Percentiles rank a stretch among this genome's conserved stretches.
phyloP scores from a whole-genome alignment of 1,284 basidiomycete species.

The Marasmius sp. region DNA sequence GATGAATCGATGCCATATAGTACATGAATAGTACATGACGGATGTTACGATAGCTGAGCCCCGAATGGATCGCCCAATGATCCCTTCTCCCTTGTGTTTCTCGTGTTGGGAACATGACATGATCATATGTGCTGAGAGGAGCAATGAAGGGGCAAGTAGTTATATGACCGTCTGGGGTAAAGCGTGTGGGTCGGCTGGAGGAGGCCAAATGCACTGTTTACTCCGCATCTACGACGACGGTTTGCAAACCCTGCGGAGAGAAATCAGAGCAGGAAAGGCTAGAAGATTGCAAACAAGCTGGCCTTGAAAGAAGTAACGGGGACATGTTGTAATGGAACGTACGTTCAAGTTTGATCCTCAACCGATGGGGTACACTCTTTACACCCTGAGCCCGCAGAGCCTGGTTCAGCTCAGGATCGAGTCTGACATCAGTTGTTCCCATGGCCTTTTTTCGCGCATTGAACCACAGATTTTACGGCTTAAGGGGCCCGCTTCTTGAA shows the following conservation, averaged over 20 bases:
- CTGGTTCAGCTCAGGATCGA: conserved; percentile 94
- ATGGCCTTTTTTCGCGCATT: conserved; percentile 91
- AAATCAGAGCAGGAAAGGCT: background rate
- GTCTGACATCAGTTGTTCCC: conserved; percentile 89
- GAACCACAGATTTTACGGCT: conserved; percentile 89
- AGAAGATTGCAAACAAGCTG: conserved; percentile 20
- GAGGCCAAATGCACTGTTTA: conserved; percentile 29
- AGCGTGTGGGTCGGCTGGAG: background rate
- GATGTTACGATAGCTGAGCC: background rate
- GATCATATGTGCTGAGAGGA: no score
- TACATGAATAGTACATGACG: background rate
- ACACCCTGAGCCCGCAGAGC: conserved; percentile 88
- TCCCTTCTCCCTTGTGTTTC: no score
- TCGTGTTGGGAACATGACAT: no score
- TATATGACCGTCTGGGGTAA: background rate
- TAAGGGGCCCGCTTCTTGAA: conserved; percentile 95
- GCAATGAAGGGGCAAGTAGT: no score
- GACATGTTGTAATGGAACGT: conserved; percentile 59
- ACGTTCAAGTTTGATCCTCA: conserved; percentile 93
- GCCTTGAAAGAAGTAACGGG: conserved; percentile 86
- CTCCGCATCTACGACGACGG: conserved; percentile 77
- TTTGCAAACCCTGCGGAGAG: conserved; percentile 72
- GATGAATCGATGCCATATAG: background rate
- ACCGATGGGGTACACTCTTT: conserved; percentile 87
- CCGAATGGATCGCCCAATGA: background rate